Conservation (phyloP, 1,284 basidiomycete genomes). For the Entoloma clypeatum region DNA sequence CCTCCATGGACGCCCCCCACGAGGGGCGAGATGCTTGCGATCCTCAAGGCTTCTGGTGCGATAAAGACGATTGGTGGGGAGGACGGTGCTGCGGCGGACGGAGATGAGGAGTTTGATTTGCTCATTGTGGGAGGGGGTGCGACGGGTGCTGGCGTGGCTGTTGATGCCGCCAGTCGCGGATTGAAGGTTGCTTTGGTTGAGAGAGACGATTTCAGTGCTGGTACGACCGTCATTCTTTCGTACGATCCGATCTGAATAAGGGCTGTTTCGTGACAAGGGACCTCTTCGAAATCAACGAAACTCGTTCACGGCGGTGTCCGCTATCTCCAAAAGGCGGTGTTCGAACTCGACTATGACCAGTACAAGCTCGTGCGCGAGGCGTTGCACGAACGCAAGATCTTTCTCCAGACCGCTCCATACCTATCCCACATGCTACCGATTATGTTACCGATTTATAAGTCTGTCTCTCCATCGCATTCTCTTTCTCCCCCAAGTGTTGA, state of each 20-base stretch:
- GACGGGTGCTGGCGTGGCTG: constrained; percentile 90
- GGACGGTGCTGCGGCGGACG: constrained; percentile 9
- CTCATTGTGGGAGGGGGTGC: constrained; percentile 92
- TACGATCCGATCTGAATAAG: not conserved
- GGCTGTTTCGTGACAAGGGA: constrained; percentile 50
- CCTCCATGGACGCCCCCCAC: constrained; percentile 75
- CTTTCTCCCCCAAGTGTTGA: constrained; percentile 5
- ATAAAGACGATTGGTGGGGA: constrained; percentile 19
- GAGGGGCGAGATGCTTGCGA: constrained; percentile 57
- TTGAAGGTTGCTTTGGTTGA: constrained; percentile 94
- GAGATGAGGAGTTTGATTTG: constrained; percentile 67
- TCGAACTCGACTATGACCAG: constrained; percentile 3
- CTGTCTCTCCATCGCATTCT: constrained; percentile 21
- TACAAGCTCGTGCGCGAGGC: constrained; percentile 14
- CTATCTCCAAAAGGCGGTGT: constrained; percentile 63
- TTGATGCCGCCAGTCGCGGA: constrained; percentile 91
- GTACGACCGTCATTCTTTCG: constrained; percentile 35
- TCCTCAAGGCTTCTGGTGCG: constrained; percentile 45
- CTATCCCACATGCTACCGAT: constrained; percentile 90
- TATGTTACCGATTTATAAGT: constrained; percentile 92
- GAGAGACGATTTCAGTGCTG: constrained; percentile 88
- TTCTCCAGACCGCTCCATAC: constrained; percentile 95
- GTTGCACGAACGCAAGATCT: constrained; percentile 39
- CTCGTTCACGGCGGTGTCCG: constrained; percentile 97
- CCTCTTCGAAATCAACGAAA: constrained; percentile 96